These are phyloP conservation scores for Metschnikowia continentalis DNA, from an alignment of 805 yeast genomes.

Conservation along the genomic window DNA sequence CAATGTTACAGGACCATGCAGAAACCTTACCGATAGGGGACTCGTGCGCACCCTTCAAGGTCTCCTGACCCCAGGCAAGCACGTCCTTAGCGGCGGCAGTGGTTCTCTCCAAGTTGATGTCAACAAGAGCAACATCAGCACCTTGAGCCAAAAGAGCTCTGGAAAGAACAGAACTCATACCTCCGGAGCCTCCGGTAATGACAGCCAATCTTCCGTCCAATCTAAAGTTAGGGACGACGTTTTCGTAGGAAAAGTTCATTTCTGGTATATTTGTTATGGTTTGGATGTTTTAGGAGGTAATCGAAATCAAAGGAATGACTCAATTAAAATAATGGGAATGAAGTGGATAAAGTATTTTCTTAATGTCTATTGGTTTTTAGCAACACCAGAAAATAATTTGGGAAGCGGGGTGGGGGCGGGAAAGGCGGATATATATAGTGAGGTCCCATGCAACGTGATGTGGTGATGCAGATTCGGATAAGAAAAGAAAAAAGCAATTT, in stretches of 20 bases:
- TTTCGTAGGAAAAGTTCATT: conserved; percentile 33
- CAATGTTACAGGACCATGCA: conserved; percentile 73
- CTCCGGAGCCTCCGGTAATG: conserved; percentile 81
- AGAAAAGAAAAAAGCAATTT: conserved; percentile 1
- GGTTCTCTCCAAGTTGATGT: conserved; percentile 59
- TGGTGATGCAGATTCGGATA: conserved; percentile 3
- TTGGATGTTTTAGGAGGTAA: too few relatives aligned
- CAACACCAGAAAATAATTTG: not conserved
- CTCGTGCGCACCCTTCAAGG: conserved; percentile 32
- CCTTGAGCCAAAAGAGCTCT: conserved; percentile 73
- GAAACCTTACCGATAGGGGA: conserved; percentile 42
- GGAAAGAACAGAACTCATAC: conserved; percentile 60
- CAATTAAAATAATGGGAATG: too few relatives aligned
- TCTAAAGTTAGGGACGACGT: conserved; percentile 60
- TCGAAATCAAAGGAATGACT: too few relatives aligned
- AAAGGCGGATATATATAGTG: not conserved
- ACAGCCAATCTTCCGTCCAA: conserved; percentile 68
- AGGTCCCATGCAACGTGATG: not conserved
- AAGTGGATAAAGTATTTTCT: not conserved
- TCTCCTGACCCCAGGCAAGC: conserved; percentile 44
- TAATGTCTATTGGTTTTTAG: not conserved
- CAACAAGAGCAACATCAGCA: conserved; percentile 70
- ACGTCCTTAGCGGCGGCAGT: conserved; percentile 49
- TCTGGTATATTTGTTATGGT: not conserved
- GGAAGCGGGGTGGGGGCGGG: not conserved